Base-by-base conservation (phyloP, 2,329 filamentous ascomycete species). In the Pezicula radicicola region DNA sequence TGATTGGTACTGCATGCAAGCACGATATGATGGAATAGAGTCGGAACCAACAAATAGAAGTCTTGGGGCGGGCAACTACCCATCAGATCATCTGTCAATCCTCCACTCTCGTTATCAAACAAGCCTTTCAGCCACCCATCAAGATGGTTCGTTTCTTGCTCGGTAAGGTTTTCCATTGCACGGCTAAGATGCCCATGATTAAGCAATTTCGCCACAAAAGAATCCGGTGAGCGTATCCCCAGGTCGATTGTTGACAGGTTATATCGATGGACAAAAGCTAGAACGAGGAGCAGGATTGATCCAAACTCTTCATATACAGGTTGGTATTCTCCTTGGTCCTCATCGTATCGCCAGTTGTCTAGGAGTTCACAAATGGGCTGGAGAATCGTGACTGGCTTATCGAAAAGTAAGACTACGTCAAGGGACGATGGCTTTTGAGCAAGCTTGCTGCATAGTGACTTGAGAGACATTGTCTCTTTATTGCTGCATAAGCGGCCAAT, bases 301-400 rank as follows among this genome's bases (percentile, higher is more conserved):
- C 89, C 88, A 59, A 93, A 94, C 60, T 95, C 90, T 63, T 94
- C 90, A 60, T 94, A 94, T 0, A 91, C 84, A 0, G 89, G 89
- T 65, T 93, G 89, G 60, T 91, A 91, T 64, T 94, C 90, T 49
- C 83, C 85, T 69, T 92, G 88, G 59, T 93, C 89, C 55, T 91
- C 88, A 37, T 93, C 89, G 60, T 92, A 90, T 10, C 80, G 76
- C 89, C 89, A 94, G 55, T 82, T 83, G 60, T 94, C 89, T 12
- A 95, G 75, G 10, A 93, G 74, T 19, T 85, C 82, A 66, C 88
- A 92, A 1, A 94, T 70, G 1, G 89, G 89, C 46, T 84, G 81
- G 3, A 94, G 70, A 10, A 94, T 80, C n/a, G 79, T 79, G 0
- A 80, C 74, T 0, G 88, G 78, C 54, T 84, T 88, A 53, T 87